Conservation (phyloP, 139 green algal species). For the Protoeuglena noctilucae region DNA sequence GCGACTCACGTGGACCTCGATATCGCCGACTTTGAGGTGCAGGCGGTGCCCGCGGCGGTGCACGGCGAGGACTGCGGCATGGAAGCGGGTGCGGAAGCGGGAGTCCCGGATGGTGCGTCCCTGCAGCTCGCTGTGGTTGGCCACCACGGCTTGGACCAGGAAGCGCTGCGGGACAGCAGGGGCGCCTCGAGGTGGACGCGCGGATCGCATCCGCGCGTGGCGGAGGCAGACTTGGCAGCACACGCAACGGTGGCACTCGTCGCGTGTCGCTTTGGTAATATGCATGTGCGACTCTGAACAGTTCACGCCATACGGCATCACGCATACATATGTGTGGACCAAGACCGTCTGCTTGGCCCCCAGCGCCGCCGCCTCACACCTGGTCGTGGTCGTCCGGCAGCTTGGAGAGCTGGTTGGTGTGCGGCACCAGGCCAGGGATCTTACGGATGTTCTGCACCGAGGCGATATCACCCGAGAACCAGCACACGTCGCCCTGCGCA, state of each 20-base stretch:
- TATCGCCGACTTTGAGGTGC: conserved; percentile 27
- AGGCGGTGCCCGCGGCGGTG: conserved; percentile 14
- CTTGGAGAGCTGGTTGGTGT: conserved; percentile 20
- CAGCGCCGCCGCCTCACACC: too few species aligned
- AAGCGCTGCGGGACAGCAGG: too few species aligned
- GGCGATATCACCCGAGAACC: conserved; percentile 48
- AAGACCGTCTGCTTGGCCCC: too few species aligned
- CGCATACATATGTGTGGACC: too few species aligned
- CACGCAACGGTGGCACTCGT: too few species aligned
- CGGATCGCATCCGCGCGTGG: too few species aligned
- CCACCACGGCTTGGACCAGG: conserved; percentile 8
- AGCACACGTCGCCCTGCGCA: conserved; percentile 44
- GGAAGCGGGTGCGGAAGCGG: background rate
- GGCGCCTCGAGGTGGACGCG: too few species aligned
- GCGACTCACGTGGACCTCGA: conserved; percentile 27
- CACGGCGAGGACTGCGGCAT: background rate
- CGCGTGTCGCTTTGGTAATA: too few species aligned
- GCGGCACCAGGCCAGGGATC: conserved; percentile 28
- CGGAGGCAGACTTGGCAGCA: too few species aligned
- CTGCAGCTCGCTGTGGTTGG: background rate
- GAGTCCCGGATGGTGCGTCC: background rate
- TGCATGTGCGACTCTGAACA: too few species aligned
- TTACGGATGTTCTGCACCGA: conserved; percentile 33
- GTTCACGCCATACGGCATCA: too few species aligned
- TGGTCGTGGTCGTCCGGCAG: conserved; percentile 7